phyloP scores from a whole-genome alignment of 305 asterid species.

The Solanum hybrid region DNA sequence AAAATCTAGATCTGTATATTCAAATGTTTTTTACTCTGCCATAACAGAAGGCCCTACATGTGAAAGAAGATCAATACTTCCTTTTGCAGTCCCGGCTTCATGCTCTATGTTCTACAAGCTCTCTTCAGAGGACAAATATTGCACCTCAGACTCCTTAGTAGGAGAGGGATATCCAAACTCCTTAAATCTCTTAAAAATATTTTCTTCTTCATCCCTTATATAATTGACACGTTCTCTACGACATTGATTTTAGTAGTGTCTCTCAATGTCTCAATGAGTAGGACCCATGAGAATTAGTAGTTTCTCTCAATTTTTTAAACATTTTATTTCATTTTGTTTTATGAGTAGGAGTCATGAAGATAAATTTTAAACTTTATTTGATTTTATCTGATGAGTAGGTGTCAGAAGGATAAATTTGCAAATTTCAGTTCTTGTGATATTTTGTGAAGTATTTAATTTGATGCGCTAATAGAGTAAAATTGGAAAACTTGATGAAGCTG shows the following conservation, averaged over 20 bases:
- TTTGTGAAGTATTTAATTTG: no score
- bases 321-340: no score
- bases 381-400: no score
- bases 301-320: no score
- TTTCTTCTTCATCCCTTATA: background rate
- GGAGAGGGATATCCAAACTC: background rate
- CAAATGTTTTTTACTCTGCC: no score
- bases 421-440: no score
- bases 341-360: no score
- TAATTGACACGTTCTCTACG: background rate
- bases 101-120: background rate
- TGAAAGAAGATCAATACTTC: background rate
- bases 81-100: background rate
- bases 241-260: background rate
- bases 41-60: background rate
- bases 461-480: no score
- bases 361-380: no score
- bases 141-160: background rate
- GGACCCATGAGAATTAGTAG: background rate
- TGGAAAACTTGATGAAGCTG: no score
- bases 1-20: no score
- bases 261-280: background rate
- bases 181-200: background rate
- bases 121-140: background rate
- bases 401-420: no score